These are phyloP conservation scores for Bocquillonia castaneifolia DNA, from an alignment of 441 rosid genomes.

Conservation along the genomic window DNA sequence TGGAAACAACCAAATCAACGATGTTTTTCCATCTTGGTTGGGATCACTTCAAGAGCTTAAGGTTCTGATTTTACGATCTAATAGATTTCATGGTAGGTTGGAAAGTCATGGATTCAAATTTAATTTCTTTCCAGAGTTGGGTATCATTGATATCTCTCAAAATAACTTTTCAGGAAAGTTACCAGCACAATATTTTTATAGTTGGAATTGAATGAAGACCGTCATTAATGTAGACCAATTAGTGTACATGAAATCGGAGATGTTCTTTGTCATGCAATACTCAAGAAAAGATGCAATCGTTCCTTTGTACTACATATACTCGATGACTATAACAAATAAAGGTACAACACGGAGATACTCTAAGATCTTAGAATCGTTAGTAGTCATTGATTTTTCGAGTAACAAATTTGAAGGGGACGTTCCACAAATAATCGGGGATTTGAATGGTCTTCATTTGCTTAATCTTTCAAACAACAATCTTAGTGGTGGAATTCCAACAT, in stretches of 20 bases:
- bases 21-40: slow-evolving; percentile 48
- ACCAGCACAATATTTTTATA: slow-evolving; percentile 16
- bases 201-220: neutral
- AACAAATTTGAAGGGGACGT: slow-evolving; percentile 13
- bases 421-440: slow-evolving; percentile 5
- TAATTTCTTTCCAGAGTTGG: slow-evolving; percentile 32
- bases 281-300: too few relatives aligned
- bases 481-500: neutral
- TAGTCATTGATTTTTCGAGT: slow-evolving; percentile 25
- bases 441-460: slow-evolving; percentile 11
- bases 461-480: slow-evolving; percentile 21
- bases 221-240: too few relatives aligned
- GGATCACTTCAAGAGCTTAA: slow-evolving; percentile 31
- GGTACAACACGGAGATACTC: slow-evolving; percentile 38
- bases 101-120: slow-evolving; percentile 37
- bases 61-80: slow-evolving; percentile 48
- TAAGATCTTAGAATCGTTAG: slow-evolving; percentile 44
- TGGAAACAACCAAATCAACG: slow-evolving; percentile 47
- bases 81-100: slow-evolving; percentile 38
- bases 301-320: slow-evolving; percentile 24
- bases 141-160: slow-evolving; percentile 54
- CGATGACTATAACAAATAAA: slow-evolving; percentile 43
- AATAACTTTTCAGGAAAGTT: slow-evolving; percentile 34
- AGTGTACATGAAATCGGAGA: too few relatives aligned
- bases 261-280: too few relatives aligned